Base-by-base conservation (phyloP, 306 rosid genomes). In the Lathyrus oleraceus region DNA sequence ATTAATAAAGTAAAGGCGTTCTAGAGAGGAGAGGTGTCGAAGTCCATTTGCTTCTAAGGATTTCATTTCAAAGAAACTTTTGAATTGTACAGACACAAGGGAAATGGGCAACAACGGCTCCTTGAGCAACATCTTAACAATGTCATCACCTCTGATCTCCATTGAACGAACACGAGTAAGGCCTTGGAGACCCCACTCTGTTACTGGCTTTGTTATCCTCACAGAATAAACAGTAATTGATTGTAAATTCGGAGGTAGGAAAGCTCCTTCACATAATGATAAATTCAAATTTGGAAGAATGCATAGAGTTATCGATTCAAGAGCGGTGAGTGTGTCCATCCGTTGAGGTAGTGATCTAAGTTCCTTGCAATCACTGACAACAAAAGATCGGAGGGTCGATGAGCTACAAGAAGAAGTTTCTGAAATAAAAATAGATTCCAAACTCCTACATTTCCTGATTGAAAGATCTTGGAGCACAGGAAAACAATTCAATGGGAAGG, bases 1-100 rank as follows among this genome's bases (percentile, higher is more conserved):
- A 2, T 1, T 0, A 0, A 0, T 0, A 17, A 61, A 10, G 0
- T 0, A 0, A 36, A 61, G 15, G 0, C 0, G 0, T 56, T 27
- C 32, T 0, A 70, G 17, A 56, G 66, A 57, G 5, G 56, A 40
- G 17, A 70, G 66, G 5, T 56, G 75, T 42, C 16, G 56, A 70
- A 56, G 57, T 7, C 44, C 43, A n/a, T 27, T 42, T 57, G 43
- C 44, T 9, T 42, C 13, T 6, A 57, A 40, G 57, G 5, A 42
- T 16, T 40, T 70, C 65, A 27, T 11, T 25, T 42, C 2, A 23
- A 32, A 39, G 36, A 69, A 19, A 70, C 11, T 0, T 3, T 0
- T 0, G 3, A 69, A 13, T 0, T 0, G 0, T 1, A 54, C 8
- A 21, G 1, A 0, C 25, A 69, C 12, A 2, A 69, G 40, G 20